A percentile compares a stretch with the other conserved stretches of the same genome.
Conservation (phyloP, 2,329 filamentous ascomycete species). For the Hypomyces perniciosus region DNA sequence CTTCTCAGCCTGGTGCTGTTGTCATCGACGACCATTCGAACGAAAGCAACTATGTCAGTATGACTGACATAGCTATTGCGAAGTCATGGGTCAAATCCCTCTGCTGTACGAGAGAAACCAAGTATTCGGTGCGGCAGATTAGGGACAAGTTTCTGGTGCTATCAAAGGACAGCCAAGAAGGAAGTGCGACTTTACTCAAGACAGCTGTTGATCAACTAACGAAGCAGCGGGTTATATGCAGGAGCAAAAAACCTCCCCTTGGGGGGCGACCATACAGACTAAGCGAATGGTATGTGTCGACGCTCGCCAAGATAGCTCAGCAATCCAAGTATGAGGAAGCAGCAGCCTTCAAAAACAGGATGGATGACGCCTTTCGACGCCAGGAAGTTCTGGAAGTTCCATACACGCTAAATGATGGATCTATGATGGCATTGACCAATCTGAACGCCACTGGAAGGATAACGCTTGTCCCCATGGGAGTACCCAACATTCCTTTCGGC, state of each 20-base stretch:
- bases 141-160: slow-evolving; percentile 48
- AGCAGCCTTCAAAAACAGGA: slow-evolving; percentile 49
- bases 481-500: slow-evolving; percentile 61
- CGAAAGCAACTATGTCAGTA: not conserved
- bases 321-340: slow-evolving; percentile 53
- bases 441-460: slow-evolving; percentile 56
- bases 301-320: slow-evolving; percentile 51
- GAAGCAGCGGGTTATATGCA: slow-evolving; percentile 49
- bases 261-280: slow-evolving; percentile 57
- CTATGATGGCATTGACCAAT: slow-evolving; percentile 61
- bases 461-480: slow-evolving; percentile 44
- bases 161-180: slow-evolving; percentile 31
- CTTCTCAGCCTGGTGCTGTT: slow-evolving; percentile 42
- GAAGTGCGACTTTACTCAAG: slow-evolving; percentile 40
- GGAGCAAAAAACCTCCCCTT: slow-evolving; percentile 53
- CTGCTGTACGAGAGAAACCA: slow-evolving; percentile 46
- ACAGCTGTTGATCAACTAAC: slow-evolving; percentile 44
- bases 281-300: slow-evolving; percentile 50
- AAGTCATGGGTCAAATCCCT: slow-evolving; percentile 56
- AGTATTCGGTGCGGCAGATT: slow-evolving; percentile 43
- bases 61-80: slow-evolving; percentile 33
- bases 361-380: slow-evolving; percentile 51
- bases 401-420: slow-evolving; percentile 56
- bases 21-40: slow-evolving; percentile 4
- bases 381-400: slow-evolving; percentile 40